These are phyloP conservation scores for Phylloporus arenicola DNA, from an alignment of 768 basidiomycete species.

Conservation along the genomic window DNA sequence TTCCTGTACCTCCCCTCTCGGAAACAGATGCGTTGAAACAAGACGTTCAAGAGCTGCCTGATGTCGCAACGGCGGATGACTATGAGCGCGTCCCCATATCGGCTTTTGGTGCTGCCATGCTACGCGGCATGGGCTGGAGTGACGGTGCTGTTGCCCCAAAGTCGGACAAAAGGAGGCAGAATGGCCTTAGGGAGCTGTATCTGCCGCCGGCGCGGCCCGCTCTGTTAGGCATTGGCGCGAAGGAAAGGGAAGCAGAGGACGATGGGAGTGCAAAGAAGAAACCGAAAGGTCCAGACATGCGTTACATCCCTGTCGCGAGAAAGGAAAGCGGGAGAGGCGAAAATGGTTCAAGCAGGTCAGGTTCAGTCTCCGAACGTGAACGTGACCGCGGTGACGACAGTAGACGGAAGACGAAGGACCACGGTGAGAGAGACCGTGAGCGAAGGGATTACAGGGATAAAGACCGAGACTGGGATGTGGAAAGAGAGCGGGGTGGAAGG, in stretches of 20 bases:
- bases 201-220: constrained; percentile 80
- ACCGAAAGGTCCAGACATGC: constrained; percentile 50
- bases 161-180: constrained; percentile 42
- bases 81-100: constrained; percentile 89
- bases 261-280: constrained; percentile 58
- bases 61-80: constrained; percentile 70
- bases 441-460: constrained; percentile 10
- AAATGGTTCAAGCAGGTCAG: constrained; percentile 31
- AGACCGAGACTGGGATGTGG: constrained; percentile 23
- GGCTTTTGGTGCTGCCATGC: constrained; percentile 87
- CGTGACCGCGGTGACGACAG: constrained; percentile 6
- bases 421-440: constrained; percentile 13
- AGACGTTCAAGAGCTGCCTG: constrained; percentile 78
- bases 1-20: constrained; percentile 52
- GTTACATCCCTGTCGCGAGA: constrained; percentile 81
- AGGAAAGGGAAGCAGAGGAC: constrained; percentile 70
- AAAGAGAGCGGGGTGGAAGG: constrained; percentile 7
- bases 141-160: constrained; percentile 68
- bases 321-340: constrained; percentile 44
- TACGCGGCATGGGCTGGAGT: constrained; percentile 97
- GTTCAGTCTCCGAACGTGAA: constrained; percentile 33
- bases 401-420: constrained; percentile 8
- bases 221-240: constrained; percentile 89
- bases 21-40: constrained; percentile 83
- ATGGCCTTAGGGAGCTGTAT: constrained; percentile 70